Percentiles rank a stretch among this genome's conserved stretches.
Evolutionary conservation across 805 yeast species (phyloP).

Genomic region (Wickerhamomyces bisporus): DNA sequence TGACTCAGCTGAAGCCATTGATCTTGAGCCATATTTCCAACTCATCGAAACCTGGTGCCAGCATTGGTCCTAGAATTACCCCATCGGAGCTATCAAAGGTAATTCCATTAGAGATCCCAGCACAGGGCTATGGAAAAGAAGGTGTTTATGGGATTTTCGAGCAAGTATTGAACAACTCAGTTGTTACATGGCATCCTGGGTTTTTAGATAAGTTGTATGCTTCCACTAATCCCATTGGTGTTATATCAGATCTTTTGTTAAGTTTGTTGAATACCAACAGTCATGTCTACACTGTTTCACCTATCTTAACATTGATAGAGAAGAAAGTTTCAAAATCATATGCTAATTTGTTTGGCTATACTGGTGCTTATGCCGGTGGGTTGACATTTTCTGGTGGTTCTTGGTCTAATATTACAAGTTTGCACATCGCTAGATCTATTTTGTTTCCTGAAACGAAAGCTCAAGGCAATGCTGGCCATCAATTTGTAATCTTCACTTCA

Average conservation of each 20-base stretch:
- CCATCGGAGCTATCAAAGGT: constrained; percentile 42
- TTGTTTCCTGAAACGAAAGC: constrained; percentile 65
- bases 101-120: constrained; percentile 32
- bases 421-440: constrained; percentile 70
- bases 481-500: constrained; percentile 68
- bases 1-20: constrained; percentile 45
- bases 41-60: constrained; percentile 37
- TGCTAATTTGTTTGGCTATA: constrained; percentile 60
- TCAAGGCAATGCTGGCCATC: constrained; percentile 46
- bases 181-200: constrained; percentile 84
- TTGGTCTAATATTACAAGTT: constrained; percentile 75
- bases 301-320: constrained; percentile 72
- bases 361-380: constrained; percentile 61
- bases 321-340: constrained; percentile 61
- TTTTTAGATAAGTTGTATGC: constrained; percentile 82
- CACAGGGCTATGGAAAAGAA: constrained; percentile 33
- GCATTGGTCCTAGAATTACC: constrained; percentile 46
- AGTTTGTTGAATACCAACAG: constrained; percentile 76
- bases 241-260: constrained; percentile 63
- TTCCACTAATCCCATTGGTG: constrained; percentile 80
- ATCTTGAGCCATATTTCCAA: constrained; percentile 50
- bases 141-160: constrained; percentile 49
- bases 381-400: constrained; percentile 85
- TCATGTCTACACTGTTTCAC: constrained; percentile 82
- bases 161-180: constrained; percentile 56